These are phyloP conservation scores for Rhododendron mucronatum DNA, from an alignment of 148 eudicot genomes.

Conservation along the genomic window DNA sequence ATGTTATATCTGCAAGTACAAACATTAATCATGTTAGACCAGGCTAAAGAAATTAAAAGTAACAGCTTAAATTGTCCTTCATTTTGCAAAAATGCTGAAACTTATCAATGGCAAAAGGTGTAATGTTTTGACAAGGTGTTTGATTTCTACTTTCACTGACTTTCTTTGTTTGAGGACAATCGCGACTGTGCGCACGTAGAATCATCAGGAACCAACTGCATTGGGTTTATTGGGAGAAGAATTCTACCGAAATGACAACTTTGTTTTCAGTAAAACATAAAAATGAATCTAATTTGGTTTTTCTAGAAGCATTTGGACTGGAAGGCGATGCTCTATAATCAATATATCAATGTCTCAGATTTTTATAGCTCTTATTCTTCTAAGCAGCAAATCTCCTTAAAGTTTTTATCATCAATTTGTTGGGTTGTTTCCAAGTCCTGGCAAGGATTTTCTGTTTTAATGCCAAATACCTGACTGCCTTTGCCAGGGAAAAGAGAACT, in stretches of 20 bases:
- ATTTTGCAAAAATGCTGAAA: background rate
- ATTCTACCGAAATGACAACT: background rate
- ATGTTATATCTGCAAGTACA: slow-evolving; percentile 9
- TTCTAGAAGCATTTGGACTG: slow-evolving; percentile 2
- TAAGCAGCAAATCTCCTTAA: background rate
- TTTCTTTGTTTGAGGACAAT: too few relatives aligned
- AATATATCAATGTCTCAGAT: background rate
- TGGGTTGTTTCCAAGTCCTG: background rate
- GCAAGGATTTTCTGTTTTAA: background rate
- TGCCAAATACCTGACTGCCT: background rate
- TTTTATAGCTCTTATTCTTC: background rate
- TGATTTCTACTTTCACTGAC: background rate
- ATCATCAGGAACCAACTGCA: too few relatives aligned
- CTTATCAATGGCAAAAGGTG: background rate
- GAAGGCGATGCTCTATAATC: background rate
- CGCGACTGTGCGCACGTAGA: background rate
- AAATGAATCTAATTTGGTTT: background rate
- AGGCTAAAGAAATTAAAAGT: background rate
- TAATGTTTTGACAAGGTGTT: background rate
- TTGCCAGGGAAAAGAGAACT: background rate
- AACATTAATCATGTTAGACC: background rate
- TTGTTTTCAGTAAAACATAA: too few relatives aligned
- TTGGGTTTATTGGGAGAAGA: background rate
- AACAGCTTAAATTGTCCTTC: background rate
- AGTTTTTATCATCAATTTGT: background rate